Evolutionary conservation across 768 basidiomycete species (phyloP), one percentile per base, ranked within the genome.

Genomic region (Pulveroboletus sp.): DNA sequence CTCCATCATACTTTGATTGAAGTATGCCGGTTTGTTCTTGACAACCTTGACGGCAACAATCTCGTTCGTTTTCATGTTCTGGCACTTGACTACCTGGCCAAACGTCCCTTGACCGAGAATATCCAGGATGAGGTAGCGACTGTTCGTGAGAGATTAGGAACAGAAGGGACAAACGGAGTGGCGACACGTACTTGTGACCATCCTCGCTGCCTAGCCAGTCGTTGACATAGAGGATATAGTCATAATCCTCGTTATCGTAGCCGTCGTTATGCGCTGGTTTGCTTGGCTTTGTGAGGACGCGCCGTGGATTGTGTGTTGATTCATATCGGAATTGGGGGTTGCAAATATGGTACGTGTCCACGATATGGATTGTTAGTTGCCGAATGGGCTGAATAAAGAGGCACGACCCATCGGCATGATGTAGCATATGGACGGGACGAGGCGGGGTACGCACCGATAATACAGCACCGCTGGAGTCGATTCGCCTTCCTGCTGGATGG

Each of bases 1-100:
- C 70, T 99, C 96, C 96, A 99, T 99, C 89, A 96, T 97, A 69
- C 89, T 92, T 72, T 99, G 96, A 65, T 98, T 97, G 70, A 96
- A 93, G 74, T 99, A 99, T 0, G 96, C 96, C 6, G 95, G 96
- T 71, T 98, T 99, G 71, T 99, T 99, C 76, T 99, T 99, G 57
- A 99, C 93, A 8, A 99, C 96, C 71, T 98, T 99, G 54, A 99
- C 96, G 21, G 96, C 96, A 39, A 96, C 93, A 47, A 98, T 91
- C 66, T 97, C 95, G 69, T 98, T 93, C 28, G 92, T 96, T 74
- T 94, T 93, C 86, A 97, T 94, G 66, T 99, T 98, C 69, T 98
- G 96, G 65, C 96, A 99, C 69, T 99, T 99, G 60, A 98, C 96
- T 30, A 99, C 96, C 69, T 99, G 96, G 8, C 96, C 96, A 60